Base-by-base conservation (phyloP, 108 stramenopile species). In the Cyclotella atomus region DNA sequence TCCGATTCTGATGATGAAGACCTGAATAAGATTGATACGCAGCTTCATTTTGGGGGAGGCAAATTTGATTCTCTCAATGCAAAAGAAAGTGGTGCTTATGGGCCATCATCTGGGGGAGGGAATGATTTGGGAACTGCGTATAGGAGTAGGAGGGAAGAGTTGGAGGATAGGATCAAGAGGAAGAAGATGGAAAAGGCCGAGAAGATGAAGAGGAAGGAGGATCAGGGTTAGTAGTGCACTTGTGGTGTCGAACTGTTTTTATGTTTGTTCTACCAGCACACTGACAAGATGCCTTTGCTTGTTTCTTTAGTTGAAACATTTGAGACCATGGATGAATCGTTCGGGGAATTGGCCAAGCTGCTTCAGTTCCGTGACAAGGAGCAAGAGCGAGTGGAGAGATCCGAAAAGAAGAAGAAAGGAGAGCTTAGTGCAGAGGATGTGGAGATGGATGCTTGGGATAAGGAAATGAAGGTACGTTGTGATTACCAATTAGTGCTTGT, bases 1-100 rank as follows among this genome's bases (percentile, higher is more conserved):
- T 89, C 87, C 34, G 88, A 88, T 60, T 87, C 85, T 36, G 93
- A 94, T 24, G 91, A 89, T 15, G 93, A 91, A 30, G 90, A 94
- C 68, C 77, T 97, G 16, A 89, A 89, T 36, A 85, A 83, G 43
- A 72, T 87, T 25, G 97, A 97, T 71, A 95, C 95, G 2, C 77
- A 84, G 67, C 81, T 98, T 34, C 96, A 98, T 79, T 98, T 98
- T 70, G 97, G 97, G 41, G 94, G 93, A 14, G 83, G 89, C 14
- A 68, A 69, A 28, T 69, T 83, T 44, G 70, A 68, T 43, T 50
- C 34, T 34, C 50, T 59, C 0, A 79, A 69, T 34, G 65, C 69
- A 17, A 55, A 41, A 23, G 59, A 76, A 33, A 73, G 54, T 12
- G 77, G 89, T 71, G 84, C 81, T 0, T 91, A 91, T 35, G 88